Evolutionary conservation across 2,329 filamentous ascomycete species (phyloP).

Genomic region (Penicillium nordicum): DNA sequence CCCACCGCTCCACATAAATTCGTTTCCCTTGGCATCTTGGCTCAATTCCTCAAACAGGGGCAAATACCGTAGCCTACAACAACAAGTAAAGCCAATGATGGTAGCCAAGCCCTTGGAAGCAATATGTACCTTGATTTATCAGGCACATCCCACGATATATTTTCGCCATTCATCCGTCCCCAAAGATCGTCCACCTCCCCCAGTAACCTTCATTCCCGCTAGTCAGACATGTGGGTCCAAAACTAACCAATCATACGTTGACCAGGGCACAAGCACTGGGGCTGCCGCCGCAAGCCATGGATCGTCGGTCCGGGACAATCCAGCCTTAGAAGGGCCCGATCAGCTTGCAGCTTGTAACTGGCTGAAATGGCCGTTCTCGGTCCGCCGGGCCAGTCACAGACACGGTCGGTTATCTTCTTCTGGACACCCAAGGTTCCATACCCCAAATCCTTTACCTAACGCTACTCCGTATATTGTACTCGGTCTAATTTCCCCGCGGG

Average conservation of each 20-base stretch:
- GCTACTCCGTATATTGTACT: neutral
- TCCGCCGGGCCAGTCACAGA: slow-evolving; percentile 6
- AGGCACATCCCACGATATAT: neutral
- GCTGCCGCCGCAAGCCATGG: slow-evolving; percentile 7
- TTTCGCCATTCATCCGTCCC: neutral
- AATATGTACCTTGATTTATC: neutral
- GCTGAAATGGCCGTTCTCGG: slow-evolving; percentile 14
- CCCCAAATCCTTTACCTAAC: slow-evolving; percentile 29
- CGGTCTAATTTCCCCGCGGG: slow-evolving; percentile 13
- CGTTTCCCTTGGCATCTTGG: neutral
- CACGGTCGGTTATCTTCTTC: slow-evolving; percentile 13
- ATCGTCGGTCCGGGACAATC: slow-evolving; percentile 6
- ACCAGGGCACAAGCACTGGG: slow-evolving; percentile 11
- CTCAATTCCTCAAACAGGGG: neutral
- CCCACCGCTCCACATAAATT: slow-evolving; percentile 18
- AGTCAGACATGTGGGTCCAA: neutral
- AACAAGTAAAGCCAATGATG: neutral
- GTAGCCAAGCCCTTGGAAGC: neutral
- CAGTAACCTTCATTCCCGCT: neutral
- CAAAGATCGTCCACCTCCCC: slow-evolving; percentile 8
- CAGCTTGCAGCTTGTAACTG: slow-evolving; percentile 9
- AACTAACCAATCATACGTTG: neutral
- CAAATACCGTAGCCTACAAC: neutral
- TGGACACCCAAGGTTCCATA: neutral
- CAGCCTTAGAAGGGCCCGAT: neutral